Evolutionary conservation across 1,139 yeast species (phyloP).

Genomic region (Pichia sp.): DNA sequence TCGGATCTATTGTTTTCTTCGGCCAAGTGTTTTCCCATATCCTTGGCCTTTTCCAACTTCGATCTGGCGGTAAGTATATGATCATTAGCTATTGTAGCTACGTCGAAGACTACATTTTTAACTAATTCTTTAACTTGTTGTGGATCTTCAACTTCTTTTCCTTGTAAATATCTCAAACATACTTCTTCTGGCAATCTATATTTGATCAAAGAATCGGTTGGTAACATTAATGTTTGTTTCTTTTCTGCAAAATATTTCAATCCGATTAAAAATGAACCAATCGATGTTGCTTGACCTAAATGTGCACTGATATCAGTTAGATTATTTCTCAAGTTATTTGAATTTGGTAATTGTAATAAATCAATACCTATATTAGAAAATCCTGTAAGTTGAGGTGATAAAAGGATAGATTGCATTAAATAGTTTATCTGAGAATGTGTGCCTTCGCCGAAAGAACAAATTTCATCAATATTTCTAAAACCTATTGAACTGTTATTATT

Average conservation of each 20-base stretch:
- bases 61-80: conserved; percentile 64
- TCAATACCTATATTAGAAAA: conserved; percentile 51
- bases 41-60: conserved; percentile 39
- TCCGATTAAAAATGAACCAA: conserved; percentile 62
- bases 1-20: conserved; percentile 25
- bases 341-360: conserved; percentile 40
- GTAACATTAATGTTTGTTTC: conserved; percentile 52
- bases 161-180: conserved; percentile 45
- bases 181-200: conserved; percentile 60
- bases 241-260: conserved; percentile 50
- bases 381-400: conserved; percentile 44
- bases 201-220: conserved; percentile 54
- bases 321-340: conserved; percentile 35
- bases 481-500: conserved; percentile 40
- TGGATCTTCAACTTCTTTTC: conserved; percentile 26
- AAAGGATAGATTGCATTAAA: conserved; percentile 53
- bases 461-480: conserved; percentile 48
- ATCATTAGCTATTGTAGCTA: conserved; percentile 74
- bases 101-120: conserved; percentile 59
- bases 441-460: conserved; percentile 80
- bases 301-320: conserved; percentile 69
- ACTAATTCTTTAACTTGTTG: conserved; percentile 33
- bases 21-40: conserved; percentile 33
- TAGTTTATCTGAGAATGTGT: conserved; percentile 71
- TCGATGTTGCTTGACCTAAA: conserved; percentile 74